Evolutionary conservation across 176 grass and related monocot genomes (phyloP), one percentile per base, ranked within the genome.

Genomic region (Carex myosuroides): DNA sequence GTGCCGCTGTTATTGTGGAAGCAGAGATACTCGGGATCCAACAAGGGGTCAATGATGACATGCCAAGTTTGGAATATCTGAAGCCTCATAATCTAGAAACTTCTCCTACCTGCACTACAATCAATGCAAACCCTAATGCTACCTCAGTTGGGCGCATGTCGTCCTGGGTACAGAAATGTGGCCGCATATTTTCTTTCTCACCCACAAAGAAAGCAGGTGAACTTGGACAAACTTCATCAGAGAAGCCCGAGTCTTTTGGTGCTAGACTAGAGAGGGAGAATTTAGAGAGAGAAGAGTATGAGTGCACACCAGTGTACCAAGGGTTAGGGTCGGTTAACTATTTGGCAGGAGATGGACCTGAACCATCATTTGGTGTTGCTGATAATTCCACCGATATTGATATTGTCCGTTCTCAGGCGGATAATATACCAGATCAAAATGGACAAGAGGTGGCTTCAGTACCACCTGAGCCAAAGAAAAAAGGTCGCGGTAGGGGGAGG

Each of bases 151-250:
- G 93, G 3, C 86, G 37, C 58, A 81, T 95, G n/a, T 95, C 93
- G 1, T 82, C 80, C 69, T 89, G 90, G 76, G 70, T 98, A 41
- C 86, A 90, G 81, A 98, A 95, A 85, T 98, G 95, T 87, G 91
- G 92, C 8, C 85, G 80, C 69, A 46, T 98, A 46, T 98, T 98
- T 80, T 93, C 87, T 63, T 90, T 93, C 21, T 95, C 96, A 16
- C 89, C 89, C 41, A 83, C 70, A 13, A 89, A 93, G 75, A 90
- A 84, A 68, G 54, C 69, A 16, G 96, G 84, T 18, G 81, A 89
- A 37, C 32, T 83, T 83, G 88, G 70, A 41, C 92, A 92, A 69
- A 54, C 84, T 50, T 80, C 67, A 68, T 84, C 29, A 54, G 89
- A 89, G 42, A 90, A 82, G 44, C 81, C 86, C 53, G 72, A 82